A percentile compares a stretch with the other conserved stretches of the same genome.
Evolutionary conservation across 2,329 filamentous ascomycete species (phyloP).

Genomic region (Uncinocarpus reesii): DNA sequence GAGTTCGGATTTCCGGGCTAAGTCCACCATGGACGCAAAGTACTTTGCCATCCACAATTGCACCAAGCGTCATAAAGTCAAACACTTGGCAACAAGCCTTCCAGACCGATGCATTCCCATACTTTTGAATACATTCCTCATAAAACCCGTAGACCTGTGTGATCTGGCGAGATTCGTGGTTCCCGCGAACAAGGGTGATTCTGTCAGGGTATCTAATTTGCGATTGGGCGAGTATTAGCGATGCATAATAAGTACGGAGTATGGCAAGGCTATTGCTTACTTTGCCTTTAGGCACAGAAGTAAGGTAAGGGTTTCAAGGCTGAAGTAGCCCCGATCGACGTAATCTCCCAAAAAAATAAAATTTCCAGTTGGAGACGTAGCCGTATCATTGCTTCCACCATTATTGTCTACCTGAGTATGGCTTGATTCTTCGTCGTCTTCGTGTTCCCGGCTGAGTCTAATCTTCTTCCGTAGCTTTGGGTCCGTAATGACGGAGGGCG

Average conservation of each 20-base stretch:
- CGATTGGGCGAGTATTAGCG: background rate
- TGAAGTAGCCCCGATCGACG: constrained; percentile 97
- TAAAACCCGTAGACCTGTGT: constrained; percentile 99
- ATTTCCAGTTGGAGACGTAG: constrained; percentile 11
- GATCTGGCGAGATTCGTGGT: constrained; percentile 98
- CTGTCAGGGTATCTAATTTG: constrained; percentile 94
- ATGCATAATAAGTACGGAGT: background rate
- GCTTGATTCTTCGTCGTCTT: background rate
- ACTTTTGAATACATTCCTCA: constrained; percentile 96
- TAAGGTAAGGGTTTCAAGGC: constrained; percentile 92
- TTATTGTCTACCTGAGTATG: background rate
- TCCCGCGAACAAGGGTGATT: constrained; percentile 96
- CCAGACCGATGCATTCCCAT: constrained; percentile 98
- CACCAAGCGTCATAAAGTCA: constrained; percentile 93
- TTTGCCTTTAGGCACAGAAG: constrained; percentile 40
- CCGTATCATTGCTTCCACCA: background rate
- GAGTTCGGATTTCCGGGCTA: constrained; percentile 88
- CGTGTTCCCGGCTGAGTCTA: background rate
- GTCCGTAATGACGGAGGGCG: constrained; percentile 14
- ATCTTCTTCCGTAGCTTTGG: constrained; percentile 14
- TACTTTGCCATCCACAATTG: constrained; percentile 97
- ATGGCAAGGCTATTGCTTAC: background rate
- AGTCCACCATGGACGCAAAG: constrained; percentile 97
- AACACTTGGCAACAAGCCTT: constrained; percentile 99
- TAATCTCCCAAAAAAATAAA: constrained; percentile 64